Conservation (phyloP, 2,329 filamentous ascomycete genomes). For the Phialophora verrucosa region DNA sequence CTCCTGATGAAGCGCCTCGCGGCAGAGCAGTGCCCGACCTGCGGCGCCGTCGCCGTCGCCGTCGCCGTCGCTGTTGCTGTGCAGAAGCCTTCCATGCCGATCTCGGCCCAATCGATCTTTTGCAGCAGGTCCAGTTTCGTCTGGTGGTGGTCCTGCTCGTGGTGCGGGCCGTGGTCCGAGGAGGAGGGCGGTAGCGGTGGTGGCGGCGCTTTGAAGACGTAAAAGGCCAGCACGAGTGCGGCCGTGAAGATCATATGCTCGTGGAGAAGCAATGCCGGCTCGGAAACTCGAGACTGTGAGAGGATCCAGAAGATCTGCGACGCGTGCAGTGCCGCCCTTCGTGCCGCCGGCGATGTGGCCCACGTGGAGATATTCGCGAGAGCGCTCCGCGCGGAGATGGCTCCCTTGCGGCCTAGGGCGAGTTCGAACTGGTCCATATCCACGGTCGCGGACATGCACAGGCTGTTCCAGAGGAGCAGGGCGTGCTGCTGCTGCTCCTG, state of each 20-base stretch:
- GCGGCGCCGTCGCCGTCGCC: neutral
- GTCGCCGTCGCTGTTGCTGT: too few species aligned
- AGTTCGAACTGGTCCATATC: slow-evolving; percentile 20
- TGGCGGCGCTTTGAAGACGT: slow-evolving; percentile 1
- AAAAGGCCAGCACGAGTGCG: slow-evolving; percentile 17
- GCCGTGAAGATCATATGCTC: slow-evolving; percentile 15
- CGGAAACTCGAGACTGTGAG: slow-evolving; percentile 57
- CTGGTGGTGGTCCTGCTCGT: neutral
- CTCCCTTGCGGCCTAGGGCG: slow-evolving; percentile 13
- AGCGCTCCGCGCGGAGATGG: slow-evolving; percentile 39
- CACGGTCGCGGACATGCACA: slow-evolving; percentile 12
- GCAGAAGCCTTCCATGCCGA: slow-evolving; percentile 11
- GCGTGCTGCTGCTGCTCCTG: neutral
- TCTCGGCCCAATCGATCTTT: slow-evolving; percentile 5
- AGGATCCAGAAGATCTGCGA: slow-evolving; percentile 59
- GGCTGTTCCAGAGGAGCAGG: slow-evolving; percentile 16
- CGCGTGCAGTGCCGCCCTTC: slow-evolving; percentile 58
- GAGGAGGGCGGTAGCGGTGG: too few species aligned
- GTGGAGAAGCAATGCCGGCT: slow-evolving; percentile 42
- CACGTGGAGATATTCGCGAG: slow-evolving; percentile 57
- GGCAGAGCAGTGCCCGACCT: neutral
- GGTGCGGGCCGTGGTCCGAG: too few species aligned
- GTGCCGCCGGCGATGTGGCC: slow-evolving; percentile 56
- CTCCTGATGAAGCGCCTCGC: slow-evolving; percentile 7
- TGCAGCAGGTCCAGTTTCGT: slow-evolving; percentile 5